phyloP scores from a whole-genome alignment of 306 rosid genomes.

The Pachyrhizus erosus region DNA sequence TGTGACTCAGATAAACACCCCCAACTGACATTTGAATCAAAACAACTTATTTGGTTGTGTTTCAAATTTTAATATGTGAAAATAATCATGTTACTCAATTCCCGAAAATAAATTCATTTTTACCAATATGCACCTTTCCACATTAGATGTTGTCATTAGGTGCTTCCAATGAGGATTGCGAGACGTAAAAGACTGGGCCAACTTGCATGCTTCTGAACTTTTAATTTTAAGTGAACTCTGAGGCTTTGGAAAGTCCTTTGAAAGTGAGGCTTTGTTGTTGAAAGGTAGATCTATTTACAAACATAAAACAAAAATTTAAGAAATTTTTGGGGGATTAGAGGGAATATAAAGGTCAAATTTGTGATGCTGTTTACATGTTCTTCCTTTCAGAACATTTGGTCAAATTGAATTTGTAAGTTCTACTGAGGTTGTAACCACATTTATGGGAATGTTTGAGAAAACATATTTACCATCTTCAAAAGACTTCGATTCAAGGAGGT shows the following conservation, averaged over 20 bases:
- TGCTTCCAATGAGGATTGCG: constrained; percentile 20
- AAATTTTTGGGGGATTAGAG: neutral
- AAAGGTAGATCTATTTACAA: neutral
- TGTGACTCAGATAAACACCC: neutral
- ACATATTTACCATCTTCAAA: neutral
- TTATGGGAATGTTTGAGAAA: neutral
- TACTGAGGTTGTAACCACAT: neutral
- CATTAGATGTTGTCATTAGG: neutral
- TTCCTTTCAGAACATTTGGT: neutral
- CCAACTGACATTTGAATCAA: neutral
- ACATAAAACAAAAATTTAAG: neutral
- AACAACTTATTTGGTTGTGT: neutral
- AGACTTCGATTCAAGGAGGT: neutral
- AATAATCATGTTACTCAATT: neutral
- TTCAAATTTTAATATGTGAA: neutral
- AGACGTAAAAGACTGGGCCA: constrained; percentile 14
- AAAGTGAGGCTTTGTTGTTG: neutral
- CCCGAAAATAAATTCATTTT: neutral
- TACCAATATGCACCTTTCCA: neutral
- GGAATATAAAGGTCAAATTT: neutral
- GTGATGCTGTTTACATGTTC: neutral
- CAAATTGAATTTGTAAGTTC: neutral
- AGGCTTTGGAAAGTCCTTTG: neutral
- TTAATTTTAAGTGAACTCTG: constrained; percentile 4
- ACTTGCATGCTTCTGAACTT: neutral